Evolutionary conservation across 1,284 basidiomycete genomes (phyloP).

Genomic region (Irpex sp.): DNA sequence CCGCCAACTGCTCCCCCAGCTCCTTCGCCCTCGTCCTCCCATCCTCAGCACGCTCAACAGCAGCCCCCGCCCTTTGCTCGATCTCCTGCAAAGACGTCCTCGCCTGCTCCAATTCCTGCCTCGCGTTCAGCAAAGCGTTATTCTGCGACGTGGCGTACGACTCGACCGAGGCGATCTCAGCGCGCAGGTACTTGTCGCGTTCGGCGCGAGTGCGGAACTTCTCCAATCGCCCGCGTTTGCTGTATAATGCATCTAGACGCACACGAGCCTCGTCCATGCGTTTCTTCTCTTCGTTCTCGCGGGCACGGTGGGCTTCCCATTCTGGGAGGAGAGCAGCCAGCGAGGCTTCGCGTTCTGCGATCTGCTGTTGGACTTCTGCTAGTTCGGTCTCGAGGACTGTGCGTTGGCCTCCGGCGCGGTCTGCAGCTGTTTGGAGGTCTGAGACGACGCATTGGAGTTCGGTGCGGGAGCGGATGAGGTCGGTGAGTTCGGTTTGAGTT

Average conservation of each 20-base stretch:
- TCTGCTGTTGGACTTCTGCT: conserved; percentile 51
- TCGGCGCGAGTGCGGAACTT: conserved; percentile 84
- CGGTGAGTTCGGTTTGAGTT: conserved; percentile 72
- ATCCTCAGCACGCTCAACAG: conserved; percentile 73
- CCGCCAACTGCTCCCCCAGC: conserved; percentile 61
- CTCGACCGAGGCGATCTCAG: conserved; percentile 71
- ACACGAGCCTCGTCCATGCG: conserved; percentile 73
- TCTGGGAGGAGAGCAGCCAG: conserved; percentile 64
- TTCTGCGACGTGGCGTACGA: conserved; percentile 51
- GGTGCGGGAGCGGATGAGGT: conserved; percentile 74
- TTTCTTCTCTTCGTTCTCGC: conserved; percentile 67
- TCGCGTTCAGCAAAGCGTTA: conserved; percentile 44
- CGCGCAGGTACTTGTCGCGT: conserved; percentile 74
- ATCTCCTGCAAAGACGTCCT: conserved; percentile 50
- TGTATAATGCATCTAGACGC: conserved; percentile 70
- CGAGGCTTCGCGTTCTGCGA: conserved; percentile 59
- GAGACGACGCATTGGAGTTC: conserved; percentile 82
- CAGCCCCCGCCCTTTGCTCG: conserved; percentile 56
- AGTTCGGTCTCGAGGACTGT: conserved; percentile 70
- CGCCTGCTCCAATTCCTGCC: conserved; percentile 43
- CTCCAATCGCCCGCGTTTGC: conserved; percentile 84
- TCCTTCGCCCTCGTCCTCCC: conserved; percentile 69
- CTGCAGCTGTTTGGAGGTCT: conserved; percentile 69
- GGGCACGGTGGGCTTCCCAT: conserved; percentile 55
- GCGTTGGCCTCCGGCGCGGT: conserved; percentile 59